Conservation (phyloP, 1,139 yeast genomes). For the Pneumocystis canis region DNA sequence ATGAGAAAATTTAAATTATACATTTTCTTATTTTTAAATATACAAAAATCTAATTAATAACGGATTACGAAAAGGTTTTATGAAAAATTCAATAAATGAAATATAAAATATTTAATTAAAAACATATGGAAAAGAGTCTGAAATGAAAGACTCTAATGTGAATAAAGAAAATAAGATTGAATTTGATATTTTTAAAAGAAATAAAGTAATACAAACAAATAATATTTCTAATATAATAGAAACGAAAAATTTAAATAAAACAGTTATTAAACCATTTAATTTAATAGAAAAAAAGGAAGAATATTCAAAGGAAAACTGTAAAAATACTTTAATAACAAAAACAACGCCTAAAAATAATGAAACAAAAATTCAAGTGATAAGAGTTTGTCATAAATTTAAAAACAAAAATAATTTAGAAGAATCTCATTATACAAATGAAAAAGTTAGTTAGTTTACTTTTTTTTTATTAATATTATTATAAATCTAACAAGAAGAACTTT, state of each 20-base stretch:
- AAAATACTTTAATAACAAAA: neutral
- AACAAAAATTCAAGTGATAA: neutral
- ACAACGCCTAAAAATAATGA: neutral
- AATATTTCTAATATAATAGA: neutral
- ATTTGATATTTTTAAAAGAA: neutral
- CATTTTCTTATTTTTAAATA: neutral
- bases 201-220: neutral
- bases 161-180: neutral
- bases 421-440: neutral
- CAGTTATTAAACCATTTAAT: neutral
- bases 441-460: neutral
- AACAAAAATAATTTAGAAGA: neutral
- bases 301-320: neutral
- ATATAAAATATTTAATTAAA: neutral
- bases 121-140: neutral
- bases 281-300: neutral
- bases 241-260: neutral
- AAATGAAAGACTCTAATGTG: neutral
- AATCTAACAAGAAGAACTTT: conserved; percentile 20
- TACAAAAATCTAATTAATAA: neutral
- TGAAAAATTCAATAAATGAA: neutral
- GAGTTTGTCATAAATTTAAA: neutral
- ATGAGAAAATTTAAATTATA: too few species aligned
- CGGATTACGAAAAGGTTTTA: neutral
- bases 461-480: conserved; percentile 9